Conservation (phyloP, 129 eudicot genomes). For the sunflower (Helianthus annuus) region HanXRQr2.0-SUNRISE NC_035434.2:52133981-52134480, state of each 20-base stretch:
- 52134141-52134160: too few relatives aligned
- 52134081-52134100: too few relatives aligned
- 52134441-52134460: conserved; percentile 96
- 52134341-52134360: conserved; percentile 81
- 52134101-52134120: too few relatives aligned
- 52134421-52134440: conserved; percentile 96
- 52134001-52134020: too few relatives aligned
- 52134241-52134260: conserved; percentile 57
- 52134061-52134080: too few relatives aligned
- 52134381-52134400: conserved; percentile 72
- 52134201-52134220: too few relatives aligned
- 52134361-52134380: conserved; percentile 88
- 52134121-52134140: too few relatives aligned
- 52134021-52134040: too few relatives aligned
- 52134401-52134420: conserved; percentile 94
- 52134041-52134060: too few relatives aligned
- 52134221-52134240: background rate
- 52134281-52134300: conserved; percentile 89
- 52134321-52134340: conserved; percentile 88
- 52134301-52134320: conserved; percentile 89
- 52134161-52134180: too few relatives aligned
- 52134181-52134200: too few relatives aligned
- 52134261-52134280: conserved; percentile 61
- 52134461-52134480: conserved; percentile 4
- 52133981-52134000: too few relatives aligned